Base-by-base conservation (phyloP, 2,329 filamentous ascomycete species). In the Neurospora sp. region DNA sequence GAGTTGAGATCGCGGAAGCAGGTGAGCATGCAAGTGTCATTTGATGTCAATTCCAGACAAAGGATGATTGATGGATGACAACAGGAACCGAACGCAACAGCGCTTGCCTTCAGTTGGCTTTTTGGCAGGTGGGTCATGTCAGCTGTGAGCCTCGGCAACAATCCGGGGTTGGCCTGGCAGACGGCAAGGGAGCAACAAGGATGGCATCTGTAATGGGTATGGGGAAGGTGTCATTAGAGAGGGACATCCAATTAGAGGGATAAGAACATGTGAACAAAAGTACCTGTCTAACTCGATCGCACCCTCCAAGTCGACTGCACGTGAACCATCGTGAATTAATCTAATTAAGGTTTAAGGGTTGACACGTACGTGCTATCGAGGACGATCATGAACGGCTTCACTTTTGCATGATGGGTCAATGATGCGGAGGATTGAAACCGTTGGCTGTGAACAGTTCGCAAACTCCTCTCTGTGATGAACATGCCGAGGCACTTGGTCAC, bases 71-170 rank as follows among this genome's bases (percentile, higher is more conserved):
- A 19, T 28, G 40, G 15, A 42, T 46, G 66, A 67, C 39, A 40
- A 52, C 46, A 46, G 15, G 28, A 28, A 28, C 28, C 28, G 28
- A 23, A 68, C 23, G 17, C 38, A 42, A 39, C 17, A 19, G 39
- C 66, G 67, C 19, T 52, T 23, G 67, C 67, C 39, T 33, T 38
- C 67, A 62, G 23, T 62, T 68, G 43, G 43, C 42, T 36, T 40
- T 40, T 58, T 28, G 62, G 33, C 33, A 33, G 33, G 33, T 33
- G 42, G 67, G 67, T 66, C 38, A 8, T 68, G n/a, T 43, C 67
- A 68, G 42, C 40, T 62, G 28, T 39, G 42, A 68, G 43, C 67
- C 67, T 58, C 40, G 67, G 67, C 43, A 68, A 68, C 43, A 68
- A 19, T 8, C 66, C 19, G n/a, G 66, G 38, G 23, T 62, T 62